Percentiles rank a stretch among this genome's conserved stretches.
Conservation (phyloP, 495 filamentous ascomycete species). For the Clohesyomyces aquaticus region DNA sequence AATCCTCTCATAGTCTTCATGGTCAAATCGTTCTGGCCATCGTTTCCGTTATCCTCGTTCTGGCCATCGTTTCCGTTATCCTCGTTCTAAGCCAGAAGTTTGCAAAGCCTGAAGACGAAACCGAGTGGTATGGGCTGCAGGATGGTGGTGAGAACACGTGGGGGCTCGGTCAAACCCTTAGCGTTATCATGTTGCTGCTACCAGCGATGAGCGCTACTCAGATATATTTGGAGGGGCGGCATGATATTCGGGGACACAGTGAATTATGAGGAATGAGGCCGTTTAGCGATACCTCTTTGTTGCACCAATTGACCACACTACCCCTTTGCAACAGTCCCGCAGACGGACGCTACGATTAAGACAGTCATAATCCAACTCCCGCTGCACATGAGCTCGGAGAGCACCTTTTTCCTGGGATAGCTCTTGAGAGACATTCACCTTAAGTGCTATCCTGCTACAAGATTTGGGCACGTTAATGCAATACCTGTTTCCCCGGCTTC, state of each 20-base stretch:
- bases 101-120: constrained; percentile 7
- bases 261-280: no score
- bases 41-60: constrained; percentile 17
- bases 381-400: no score
- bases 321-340: no score
- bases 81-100: constrained; percentile 33
- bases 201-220: constrained; percentile 28
- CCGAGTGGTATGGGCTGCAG: constrained; percentile 15
- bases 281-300: no score
- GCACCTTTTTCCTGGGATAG: no score
- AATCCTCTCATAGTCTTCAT: constrained; percentile 27
- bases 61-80: constrained; percentile 18
- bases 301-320: no score
- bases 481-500: no score
- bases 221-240: constrained; percentile 25
- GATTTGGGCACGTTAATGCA: no score
- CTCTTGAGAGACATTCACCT: no score
- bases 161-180: constrained; percentile 32
- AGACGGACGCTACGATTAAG: no score
- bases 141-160: constrained; percentile 21
- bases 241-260: constrained; percentile 21
- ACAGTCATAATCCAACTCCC: no score
- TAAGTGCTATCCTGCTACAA: no score
- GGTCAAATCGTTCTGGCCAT: constrained; percentile 22
- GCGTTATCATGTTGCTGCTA: constrained; percentile 24